Evolutionary conservation across 73 alveolate species (phyloP).

Genomic region (Paramecium primaurelia): DNA sequence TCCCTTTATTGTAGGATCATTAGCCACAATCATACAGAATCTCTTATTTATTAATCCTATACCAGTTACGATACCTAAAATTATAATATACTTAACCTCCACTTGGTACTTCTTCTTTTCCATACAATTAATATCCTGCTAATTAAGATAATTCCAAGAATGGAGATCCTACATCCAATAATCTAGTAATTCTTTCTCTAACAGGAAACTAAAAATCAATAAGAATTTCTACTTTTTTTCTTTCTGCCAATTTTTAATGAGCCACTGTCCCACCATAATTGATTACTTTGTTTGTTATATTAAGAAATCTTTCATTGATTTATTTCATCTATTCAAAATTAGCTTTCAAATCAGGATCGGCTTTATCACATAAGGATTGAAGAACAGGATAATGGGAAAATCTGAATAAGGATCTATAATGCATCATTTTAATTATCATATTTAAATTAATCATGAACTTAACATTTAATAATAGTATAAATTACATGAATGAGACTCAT

Average conservation of each 20-base stretch:
- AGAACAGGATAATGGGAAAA: background rate
- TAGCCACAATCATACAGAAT: constrained; percentile 88
- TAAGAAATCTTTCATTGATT: background rate
- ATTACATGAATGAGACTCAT: background rate
- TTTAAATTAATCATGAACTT: background rate
- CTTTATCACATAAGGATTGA: background rate
- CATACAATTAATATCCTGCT: constrained; percentile 79
- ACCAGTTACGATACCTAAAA: constrained; percentile 81
- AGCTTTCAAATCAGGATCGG: background rate
- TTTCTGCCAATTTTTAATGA: constrained; percentile 57
- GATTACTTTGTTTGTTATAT: background rate
- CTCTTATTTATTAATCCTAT: constrained; percentile 86
- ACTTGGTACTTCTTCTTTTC: constrained; percentile 78
- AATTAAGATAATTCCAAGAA: constrained; percentile 83
- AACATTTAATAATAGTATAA: background rate
- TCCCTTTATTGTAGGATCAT: constrained; percentile 92
- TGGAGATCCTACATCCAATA: constrained; percentile 85
- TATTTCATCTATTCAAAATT: background rate
- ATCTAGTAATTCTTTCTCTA: constrained; percentile 71
- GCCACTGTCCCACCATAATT: constrained; percentile 58
- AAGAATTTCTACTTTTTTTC: constrained; percentile 35
- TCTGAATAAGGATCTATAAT: background rate
- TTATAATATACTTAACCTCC: constrained; percentile 58
- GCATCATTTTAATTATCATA: background rate
- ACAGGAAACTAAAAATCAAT: constrained; percentile 1